Percentiles rank a stretch among this genome's conserved stretches.
Conservation (phyloP, 148 eudicot genomes). For the Camellia lanceoleosa region DNA sequence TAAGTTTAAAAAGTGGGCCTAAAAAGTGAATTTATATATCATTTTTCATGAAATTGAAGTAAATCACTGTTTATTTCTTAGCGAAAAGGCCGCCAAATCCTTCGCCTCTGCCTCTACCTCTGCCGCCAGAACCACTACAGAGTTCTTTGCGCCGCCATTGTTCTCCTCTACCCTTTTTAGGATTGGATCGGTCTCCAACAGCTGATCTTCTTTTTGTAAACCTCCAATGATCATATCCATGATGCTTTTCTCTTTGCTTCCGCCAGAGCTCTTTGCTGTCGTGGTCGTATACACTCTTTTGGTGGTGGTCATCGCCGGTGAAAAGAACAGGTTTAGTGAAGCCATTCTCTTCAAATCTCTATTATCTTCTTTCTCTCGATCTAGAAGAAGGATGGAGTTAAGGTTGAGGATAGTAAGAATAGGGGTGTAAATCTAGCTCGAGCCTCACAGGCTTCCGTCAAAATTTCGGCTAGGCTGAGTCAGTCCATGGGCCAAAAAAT, state of each 20-base stretch:
- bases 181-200: constrained; percentile 66
- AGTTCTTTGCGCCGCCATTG: constrained; percentile 32
- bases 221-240: constrained; percentile 53
- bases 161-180: constrained; percentile 63
- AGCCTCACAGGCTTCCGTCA: too few relatives aligned
- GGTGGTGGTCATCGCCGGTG: constrained; percentile 28
- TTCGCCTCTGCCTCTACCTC: constrained; percentile 17
- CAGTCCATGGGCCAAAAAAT: too few relatives aligned
- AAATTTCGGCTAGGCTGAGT: too few relatives aligned
- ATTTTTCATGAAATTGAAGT: too few relatives aligned
- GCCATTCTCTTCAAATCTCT: constrained; percentile 29
- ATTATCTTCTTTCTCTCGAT: neutral
- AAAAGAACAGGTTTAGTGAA: constrained; percentile 41
- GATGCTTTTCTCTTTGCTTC: constrained; percentile 53
- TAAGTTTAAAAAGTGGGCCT: too few relatives aligned
- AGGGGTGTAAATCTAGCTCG: neutral
- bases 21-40: too few relatives aligned
- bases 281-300: constrained; percentile 43
- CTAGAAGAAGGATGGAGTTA: too few relatives aligned
- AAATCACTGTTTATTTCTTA: constrained; percentile 34
- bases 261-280: constrained; percentile 37
- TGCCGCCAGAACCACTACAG: constrained; percentile 26
- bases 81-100: constrained; percentile 74
- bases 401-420: neutral
- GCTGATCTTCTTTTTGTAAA: constrained; percentile 52